phyloP scores from a whole-genome alignment of 495 filamentous ascomycete species.

The Massariosphaeria phaeospora region DNA sequence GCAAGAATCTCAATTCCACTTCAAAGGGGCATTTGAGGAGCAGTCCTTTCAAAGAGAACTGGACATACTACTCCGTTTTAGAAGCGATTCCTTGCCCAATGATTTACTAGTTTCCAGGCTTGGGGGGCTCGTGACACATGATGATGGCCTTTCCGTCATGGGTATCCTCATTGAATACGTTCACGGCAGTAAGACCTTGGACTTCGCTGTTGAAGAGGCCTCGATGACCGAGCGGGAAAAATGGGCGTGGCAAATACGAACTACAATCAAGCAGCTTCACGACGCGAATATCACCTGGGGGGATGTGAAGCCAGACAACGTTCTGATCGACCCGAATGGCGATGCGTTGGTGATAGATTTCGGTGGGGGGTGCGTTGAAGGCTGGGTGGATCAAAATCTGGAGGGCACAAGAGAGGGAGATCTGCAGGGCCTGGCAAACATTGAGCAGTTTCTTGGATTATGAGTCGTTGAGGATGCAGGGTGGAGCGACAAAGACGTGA shows the following conservation, averaged over 20 bases:
- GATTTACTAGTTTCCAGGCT: neutral
- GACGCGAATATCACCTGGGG: slow-evolving; percentile 44
- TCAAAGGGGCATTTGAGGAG: neutral
- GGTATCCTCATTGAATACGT: neutral
- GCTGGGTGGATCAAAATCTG: slow-evolving; percentile 43
- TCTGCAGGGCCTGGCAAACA: slow-evolving; percentile 28
- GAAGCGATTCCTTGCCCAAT: neutral
- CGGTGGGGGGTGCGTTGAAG: slow-evolving; percentile 45
- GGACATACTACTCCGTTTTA: neutral
- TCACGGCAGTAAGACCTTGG: neutral
- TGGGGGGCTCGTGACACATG: neutral
- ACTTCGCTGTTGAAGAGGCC: neutral
- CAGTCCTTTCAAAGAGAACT: neutral
- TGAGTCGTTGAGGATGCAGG: neutral
- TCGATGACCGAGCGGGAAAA: slow-evolving; percentile 7
- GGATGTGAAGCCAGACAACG: slow-evolving; percentile 47
- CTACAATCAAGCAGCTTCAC: slow-evolving; percentile 34
- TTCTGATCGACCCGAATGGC: slow-evolving; percentile 44
- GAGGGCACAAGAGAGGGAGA: slow-evolving; percentile 45
- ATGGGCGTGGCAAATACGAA: slow-evolving; percentile 8
- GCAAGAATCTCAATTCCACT: neutral
- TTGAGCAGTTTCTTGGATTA: neutral
- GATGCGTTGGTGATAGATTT: slow-evolving; percentile 48
- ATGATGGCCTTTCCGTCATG: neutral
- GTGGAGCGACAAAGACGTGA: too few relatives aligned